phyloP scores from a whole-genome alignment of 176 grass and related monocot species.

The Cocos nucifera region DNA sequence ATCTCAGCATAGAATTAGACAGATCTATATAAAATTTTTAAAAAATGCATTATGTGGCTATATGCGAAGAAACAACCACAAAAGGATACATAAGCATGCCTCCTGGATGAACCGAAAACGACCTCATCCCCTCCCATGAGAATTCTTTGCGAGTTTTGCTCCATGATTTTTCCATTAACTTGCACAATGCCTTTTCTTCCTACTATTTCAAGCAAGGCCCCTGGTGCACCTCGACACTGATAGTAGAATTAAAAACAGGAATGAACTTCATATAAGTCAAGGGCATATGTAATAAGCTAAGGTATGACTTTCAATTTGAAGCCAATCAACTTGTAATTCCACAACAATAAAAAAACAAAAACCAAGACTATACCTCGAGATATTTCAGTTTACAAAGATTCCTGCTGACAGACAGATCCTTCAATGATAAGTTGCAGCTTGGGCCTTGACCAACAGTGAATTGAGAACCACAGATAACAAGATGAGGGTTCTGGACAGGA shows the following conservation, averaged over 20 bases:
- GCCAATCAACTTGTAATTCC: too few relatives aligned
- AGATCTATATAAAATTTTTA: too few relatives aligned
- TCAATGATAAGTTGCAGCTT: conserved; percentile 69
- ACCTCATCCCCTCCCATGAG: conserved; percentile 90
- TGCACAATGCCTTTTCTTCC: conserved; percentile 76
- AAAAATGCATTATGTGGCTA: too few relatives aligned
- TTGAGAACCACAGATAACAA: conserved; percentile 40
- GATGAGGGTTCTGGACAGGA: conserved; percentile 66
- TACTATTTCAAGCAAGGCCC: conserved; percentile 62
- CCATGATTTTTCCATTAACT: conserved; percentile 61
- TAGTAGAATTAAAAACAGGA: too few relatives aligned
- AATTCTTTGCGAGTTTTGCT: conserved; percentile 39
- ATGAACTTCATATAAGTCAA: too few relatives aligned
- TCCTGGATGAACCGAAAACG: conserved; percentile 63
- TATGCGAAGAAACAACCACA: conserved; percentile 6
- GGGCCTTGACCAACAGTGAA: conserved; percentile 74
- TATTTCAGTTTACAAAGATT: conserved; percentile 71
- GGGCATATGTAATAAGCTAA: too few relatives aligned
- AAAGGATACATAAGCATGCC: conserved; percentile 95
- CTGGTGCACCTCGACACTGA: conserved; percentile 27
- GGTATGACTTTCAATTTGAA: too few relatives aligned
- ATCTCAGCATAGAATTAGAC: too few relatives aligned
- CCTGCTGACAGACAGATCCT: conserved; percentile 69
- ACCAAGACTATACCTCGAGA: conserved; percentile 42
- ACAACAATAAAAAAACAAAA: conserved; percentile 2